A percentile compares a stretch with the other conserved stretches of the same genome.
These are phyloP conservation scores for Phytopythium mirpurense DNA, from an alignment of 352 stramenopile species.

Conservation along the genomic window DNA sequence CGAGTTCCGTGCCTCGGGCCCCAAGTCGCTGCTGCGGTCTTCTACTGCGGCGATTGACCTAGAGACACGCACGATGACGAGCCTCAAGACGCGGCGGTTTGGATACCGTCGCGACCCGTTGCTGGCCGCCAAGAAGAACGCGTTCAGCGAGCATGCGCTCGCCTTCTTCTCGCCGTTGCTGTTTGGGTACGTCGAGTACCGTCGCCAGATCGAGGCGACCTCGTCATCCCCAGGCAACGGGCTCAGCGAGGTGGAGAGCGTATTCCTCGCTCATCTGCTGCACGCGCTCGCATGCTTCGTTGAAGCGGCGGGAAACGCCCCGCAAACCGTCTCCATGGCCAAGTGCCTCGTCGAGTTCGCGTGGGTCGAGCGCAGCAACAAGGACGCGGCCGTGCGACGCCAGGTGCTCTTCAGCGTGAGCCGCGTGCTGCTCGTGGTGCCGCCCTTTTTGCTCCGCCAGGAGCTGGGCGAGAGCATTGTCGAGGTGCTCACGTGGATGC, in stretches of 20 bases:
- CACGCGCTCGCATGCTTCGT: conserved; percentile 64
- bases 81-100: conserved; percentile 61
- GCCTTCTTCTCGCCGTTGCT: conserved; percentile 73
- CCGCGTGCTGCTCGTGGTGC: conserved; percentile 57
- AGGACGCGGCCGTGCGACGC: conserved; percentile 48
- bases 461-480: conserved; percentile 42
- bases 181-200: conserved; percentile 65
- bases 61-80: conserved; percentile 34
- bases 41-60: conserved; percentile 19
- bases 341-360: conserved; percentile 69
- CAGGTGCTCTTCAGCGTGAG: conserved; percentile 74
- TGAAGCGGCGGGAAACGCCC: conserved; percentile 55
- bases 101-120: conserved; percentile 61
- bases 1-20: conserved; percentile 13
- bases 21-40: conserved; percentile 34
- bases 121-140: conserved; percentile 42
- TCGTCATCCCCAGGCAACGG: neutral
- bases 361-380: conserved; percentile 44
- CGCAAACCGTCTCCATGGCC: conserved; percentile 56
- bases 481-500: conserved; percentile 50
- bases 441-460: conserved; percentile 46
- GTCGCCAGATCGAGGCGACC: conserved; percentile 18
- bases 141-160: conserved; percentile 53
- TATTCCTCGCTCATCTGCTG: conserved; percentile 67
- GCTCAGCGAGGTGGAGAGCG: conserved; percentile 52